Conservation (phyloP, 1,284 basidiomycete genomes). For the Tylopilus orsonianus region DNA sequence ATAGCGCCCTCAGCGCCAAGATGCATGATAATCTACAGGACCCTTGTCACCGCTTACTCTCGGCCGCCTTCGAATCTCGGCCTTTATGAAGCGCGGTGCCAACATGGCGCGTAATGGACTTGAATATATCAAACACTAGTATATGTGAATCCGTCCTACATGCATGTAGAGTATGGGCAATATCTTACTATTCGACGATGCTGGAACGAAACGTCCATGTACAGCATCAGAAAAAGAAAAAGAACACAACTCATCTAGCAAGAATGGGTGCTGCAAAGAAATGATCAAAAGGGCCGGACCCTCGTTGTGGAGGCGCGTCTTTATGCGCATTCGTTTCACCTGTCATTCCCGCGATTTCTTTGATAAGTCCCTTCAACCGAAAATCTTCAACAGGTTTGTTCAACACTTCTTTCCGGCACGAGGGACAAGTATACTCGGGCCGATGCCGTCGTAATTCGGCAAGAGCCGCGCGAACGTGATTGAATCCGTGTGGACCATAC, state of each 20-base stretch:
- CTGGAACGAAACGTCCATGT: not conserved
- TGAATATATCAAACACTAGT: not conserved
- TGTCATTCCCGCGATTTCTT: constrained; percentile 43
- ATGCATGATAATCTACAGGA: no score
- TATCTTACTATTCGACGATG: no score
- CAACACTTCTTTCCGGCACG: constrained; percentile 52
- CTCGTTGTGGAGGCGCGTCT: constrained; percentile 24
- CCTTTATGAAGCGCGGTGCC: no score
- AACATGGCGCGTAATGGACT: no score
- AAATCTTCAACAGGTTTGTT: constrained; percentile 58
- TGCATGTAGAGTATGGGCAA: constrained; percentile 6
- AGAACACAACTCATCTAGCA: constrained; percentile 5
- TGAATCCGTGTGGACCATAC: constrained; percentile 22
- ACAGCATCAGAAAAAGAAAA: not conserved
- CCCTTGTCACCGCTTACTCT: no score
- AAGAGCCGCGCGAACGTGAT: constrained; percentile 23
- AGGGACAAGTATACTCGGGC: constrained; percentile 65
- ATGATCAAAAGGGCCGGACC: constrained; percentile 46
- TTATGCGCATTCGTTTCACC: constrained; percentile 45
- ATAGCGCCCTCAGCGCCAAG: no score
- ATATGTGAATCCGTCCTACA: not conserved
- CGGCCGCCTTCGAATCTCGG: no score
- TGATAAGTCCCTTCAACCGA: constrained; percentile 55
- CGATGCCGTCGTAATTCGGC: constrained; percentile 28
- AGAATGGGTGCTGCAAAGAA: constrained; percentile 42